These are phyloP conservation scores for Arctostaphylos glauca DNA, from an alignment of 148 eudicot genomes.

Conservation along the genomic window DNA sequence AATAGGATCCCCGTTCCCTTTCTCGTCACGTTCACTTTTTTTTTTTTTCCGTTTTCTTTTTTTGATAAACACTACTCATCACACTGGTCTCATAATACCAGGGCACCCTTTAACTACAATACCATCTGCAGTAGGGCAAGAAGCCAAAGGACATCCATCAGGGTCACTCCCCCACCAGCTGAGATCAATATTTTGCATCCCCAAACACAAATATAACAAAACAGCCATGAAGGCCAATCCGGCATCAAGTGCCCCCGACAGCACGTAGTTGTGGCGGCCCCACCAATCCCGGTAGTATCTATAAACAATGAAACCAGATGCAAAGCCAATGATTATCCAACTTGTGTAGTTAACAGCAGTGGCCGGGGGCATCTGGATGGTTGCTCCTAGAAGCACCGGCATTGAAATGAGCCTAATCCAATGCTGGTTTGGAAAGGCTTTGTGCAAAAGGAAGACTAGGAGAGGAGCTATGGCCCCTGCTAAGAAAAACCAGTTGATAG, in stretches of 20 bases:
- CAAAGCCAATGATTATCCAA: conserved; percentile 68
- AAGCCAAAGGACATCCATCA: conserved; percentile 72
- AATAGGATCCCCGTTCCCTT: too few species aligned
- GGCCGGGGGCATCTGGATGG: conserved; percentile 77
- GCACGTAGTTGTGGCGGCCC: conserved; percentile 69
- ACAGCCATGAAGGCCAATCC: conserved; percentile 92
- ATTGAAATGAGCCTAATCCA: conserved; percentile 61
- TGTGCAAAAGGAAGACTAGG: conserved; percentile 57
- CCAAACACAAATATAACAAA: conserved; percentile 57
- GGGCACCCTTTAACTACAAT: conserved; percentile 69
- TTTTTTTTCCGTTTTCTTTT: too few species aligned
- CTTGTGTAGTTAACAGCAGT: conserved; percentile 78
- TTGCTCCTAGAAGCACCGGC: conserved; percentile 64
- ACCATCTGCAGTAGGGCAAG: conserved; percentile 80
- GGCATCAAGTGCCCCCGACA: conserved; percentile 86
- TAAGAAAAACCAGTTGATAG: conserved; percentile 80
- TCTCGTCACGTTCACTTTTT: too few species aligned
- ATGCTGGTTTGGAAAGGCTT: conserved; percentile 55
- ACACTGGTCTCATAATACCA: background rate
- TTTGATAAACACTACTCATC: too few species aligned
- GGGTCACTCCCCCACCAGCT: conserved; percentile 74
- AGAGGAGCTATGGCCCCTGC: conserved; percentile 66
- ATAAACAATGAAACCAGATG: conserved; percentile 65
- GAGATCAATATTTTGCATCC: conserved; percentile 41
- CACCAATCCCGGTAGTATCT: conserved; percentile 67